Evolutionary conservation across 2,329 filamentous ascomycete genomes (phyloP).

Genomic region (Trichoderma sp.): DNA sequence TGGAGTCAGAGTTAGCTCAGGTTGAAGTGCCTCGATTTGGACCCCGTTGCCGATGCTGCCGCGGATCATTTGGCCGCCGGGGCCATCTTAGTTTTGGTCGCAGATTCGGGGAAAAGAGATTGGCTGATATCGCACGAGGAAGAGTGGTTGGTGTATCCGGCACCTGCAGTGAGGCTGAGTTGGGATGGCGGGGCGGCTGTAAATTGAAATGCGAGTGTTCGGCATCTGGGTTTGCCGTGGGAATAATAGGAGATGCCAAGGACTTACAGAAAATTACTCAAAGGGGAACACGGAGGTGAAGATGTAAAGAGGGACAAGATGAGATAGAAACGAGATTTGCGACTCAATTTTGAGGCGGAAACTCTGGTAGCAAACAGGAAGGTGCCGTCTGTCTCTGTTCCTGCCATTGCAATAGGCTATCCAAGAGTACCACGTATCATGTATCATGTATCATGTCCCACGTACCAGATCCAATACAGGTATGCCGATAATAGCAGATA

Average conservation of each 20-base stretch:
- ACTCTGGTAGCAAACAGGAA: background rate
- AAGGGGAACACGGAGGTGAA: background rate
- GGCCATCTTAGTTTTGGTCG: background rate
- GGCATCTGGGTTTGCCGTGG: background rate
- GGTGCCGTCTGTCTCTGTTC: background rate
- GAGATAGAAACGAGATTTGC: background rate
- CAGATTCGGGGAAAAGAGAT: background rate
- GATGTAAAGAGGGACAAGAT: background rate
- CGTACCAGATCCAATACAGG: background rate
- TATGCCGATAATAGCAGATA: background rate
- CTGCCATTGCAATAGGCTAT: background rate
- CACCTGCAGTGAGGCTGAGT: background rate
- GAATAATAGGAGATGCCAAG: background rate
- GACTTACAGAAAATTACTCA: background rate
- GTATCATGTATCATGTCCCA: too few species aligned
- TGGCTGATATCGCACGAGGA: background rate
- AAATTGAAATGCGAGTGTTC: background rate
- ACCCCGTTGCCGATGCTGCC: conserved; percentile 19
- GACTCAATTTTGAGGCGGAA: background rate
- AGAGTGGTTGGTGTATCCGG: background rate
- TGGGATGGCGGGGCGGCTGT: background rate
- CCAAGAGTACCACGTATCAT: too few species aligned
- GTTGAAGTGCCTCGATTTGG: background rate
- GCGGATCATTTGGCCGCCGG: conserved; percentile 8
- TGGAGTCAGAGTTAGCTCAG: background rate